phyloP scores from a whole-genome alignment of 352 stramenopile species.

The Phytophthora uliginosa region DNA sequence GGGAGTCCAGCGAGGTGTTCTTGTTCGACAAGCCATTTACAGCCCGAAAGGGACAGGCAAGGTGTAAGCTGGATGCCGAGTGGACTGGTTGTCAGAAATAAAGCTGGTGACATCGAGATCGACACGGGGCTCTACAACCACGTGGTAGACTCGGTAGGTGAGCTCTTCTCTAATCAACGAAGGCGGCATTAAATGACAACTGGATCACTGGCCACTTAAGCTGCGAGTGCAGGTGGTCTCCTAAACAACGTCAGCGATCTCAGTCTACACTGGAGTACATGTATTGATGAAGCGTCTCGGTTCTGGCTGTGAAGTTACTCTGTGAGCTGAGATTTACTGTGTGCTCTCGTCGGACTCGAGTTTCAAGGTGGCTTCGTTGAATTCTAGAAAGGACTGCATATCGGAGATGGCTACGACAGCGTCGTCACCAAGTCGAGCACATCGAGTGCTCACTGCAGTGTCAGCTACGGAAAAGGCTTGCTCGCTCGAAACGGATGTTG shows the following conservation, averaged over 20 bases:
- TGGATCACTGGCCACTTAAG: too few species aligned
- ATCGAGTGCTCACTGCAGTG: constrained; percentile 8
- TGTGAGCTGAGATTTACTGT: too few species aligned
- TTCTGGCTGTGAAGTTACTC: too few species aligned
- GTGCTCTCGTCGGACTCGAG: not conserved
- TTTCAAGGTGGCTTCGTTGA: constrained; percentile 14
- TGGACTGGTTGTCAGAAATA: constrained; percentile 81
- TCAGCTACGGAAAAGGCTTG: constrained; percentile 22
- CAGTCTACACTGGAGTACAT: too few species aligned
- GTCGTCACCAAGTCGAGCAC: constrained; percentile 21
- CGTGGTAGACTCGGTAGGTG: constrained; percentile 42
- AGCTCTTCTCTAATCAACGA: too few species aligned
- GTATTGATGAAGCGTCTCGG: too few species aligned
- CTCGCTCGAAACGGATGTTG: constrained; percentile 30
- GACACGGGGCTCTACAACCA: constrained; percentile 85
- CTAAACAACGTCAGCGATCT: too few species aligned
- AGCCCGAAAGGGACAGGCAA: constrained; percentile 81
- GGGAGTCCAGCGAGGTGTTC: constrained; percentile 88
- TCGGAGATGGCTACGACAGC: constrained; percentile 17
- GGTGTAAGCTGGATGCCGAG: constrained; percentile 91
- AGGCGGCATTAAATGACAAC: too few species aligned
- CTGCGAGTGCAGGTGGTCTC: too few species aligned
- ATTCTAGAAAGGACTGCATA: constrained; percentile 15
- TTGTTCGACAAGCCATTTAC: constrained; percentile 91
- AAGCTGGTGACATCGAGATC: constrained; percentile 86